Conservation (phyloP, 78 protist genomes). For the Dictyostelium brefeldianum region DNA sequence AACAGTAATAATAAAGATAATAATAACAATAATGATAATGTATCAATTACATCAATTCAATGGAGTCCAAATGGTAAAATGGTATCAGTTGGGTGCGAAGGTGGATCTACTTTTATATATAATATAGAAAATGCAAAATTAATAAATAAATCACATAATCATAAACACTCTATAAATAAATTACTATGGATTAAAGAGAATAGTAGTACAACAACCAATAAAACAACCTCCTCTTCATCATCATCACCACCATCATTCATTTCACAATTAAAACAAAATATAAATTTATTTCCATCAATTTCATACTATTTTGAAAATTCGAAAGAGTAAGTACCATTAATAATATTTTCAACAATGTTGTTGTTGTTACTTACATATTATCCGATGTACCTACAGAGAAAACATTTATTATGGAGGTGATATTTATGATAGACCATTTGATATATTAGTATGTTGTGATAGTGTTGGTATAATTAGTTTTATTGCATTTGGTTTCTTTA, state of each 20-base stretch:
- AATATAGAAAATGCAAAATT: conserved; percentile 49
- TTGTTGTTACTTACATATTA: background rate
- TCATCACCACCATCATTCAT: conserved; percentile 6
- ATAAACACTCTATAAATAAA: background rate
- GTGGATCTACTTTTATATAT: conserved; percentile 1
- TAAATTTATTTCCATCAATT: background rate
- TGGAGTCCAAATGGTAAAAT: conserved; percentile 74
- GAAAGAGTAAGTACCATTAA: background rate
- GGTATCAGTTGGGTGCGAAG: conserved; percentile 35
- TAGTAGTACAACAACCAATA: background rate
- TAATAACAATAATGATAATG: background rate
- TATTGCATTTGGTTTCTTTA: conserved; percentile 4
- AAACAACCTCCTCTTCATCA: background rate
- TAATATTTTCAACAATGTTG: background rate
- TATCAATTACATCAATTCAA: conserved; percentile 24
- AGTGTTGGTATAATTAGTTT: conserved; percentile 5
- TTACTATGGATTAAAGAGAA: conserved; percentile 17
- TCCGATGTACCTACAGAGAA: background rate
- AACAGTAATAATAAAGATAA: background rate
- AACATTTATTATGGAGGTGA: background rate
- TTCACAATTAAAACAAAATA: background rate
- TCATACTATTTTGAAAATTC: conserved; percentile 12
- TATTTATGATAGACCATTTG: conserved; percentile 8
- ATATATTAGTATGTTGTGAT: conserved; percentile 13
- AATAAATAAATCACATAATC: conserved; percentile 27